Base-by-base conservation (phyloP, 495 filamentous ascomycete species). In the Hypoxylon rickii region DNA sequence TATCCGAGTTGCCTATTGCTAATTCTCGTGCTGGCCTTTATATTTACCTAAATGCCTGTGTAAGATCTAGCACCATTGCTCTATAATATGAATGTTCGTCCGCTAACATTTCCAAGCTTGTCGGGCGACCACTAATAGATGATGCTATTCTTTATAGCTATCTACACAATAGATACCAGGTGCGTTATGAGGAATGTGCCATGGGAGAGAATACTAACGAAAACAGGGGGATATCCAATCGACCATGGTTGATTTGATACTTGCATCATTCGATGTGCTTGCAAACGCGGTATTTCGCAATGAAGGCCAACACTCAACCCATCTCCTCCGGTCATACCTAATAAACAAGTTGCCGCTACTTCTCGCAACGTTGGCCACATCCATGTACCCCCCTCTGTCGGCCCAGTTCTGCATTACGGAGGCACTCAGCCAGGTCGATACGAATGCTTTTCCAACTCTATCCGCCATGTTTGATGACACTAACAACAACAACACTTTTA, bases 331-430 rank as follows among this genome's bases (percentile, higher is more conserved):
- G 38, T 94, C 91, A 8, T 98, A 94, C 64, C 78, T 97, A 3
- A 88, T 94, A 51, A 97, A 98, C 75, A 96, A 96, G 68, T 75
- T 97, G 2, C 94, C 95, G 0, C 64, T 87, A 4, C 85, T 97
- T 16, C 76, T 98, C 7, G 76, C 79, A 7, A 81, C 83, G 19
- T 80, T 95, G 47, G 75, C 76, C 1, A 64, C 73, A 26, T 76
- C 76, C 1, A 73, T 77, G 64, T 89, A 88, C 70, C 76, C 83
- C 3, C 81, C 85, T 0, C 73, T 92, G 33, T 83, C 86, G 4
- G 71, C 89, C 40, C 89, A 94, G 64, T 74, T 84, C 51, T 96
- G 88, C 70, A 89, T 96, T 59, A 86, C 85, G 15, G 83, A 89
- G 65, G 91, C 90, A 0, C 74, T 96, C 15, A 79, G 72, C 19